Percentiles rank a stretch among this genome's conserved stretches.
Conservation (phyloP, 164 flowering plant species). For the Chimonanthus praecox region DNA sequence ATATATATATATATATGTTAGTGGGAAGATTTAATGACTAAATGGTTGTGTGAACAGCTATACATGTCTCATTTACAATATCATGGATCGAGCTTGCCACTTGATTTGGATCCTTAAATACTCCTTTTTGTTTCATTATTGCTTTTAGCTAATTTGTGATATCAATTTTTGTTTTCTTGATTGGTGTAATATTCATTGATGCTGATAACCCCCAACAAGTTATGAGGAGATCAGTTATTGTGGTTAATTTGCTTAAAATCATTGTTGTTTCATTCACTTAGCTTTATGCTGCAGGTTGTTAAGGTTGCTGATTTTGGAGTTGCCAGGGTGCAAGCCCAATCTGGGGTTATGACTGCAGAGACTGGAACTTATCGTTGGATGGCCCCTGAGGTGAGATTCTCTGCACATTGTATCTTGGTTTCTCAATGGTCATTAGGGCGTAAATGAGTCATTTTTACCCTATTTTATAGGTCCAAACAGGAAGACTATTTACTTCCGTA, state of each 20-base stretch:
- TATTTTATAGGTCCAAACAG: background rate
- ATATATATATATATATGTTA: too few species aligned
- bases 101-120: background rate
- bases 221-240: background rate
- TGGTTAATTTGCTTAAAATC: background rate
- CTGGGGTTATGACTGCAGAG: slow-evolving; percentile 98
- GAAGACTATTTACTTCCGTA: background rate
- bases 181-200: too few species aligned
- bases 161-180: background rate
- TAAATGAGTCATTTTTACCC: too few species aligned
- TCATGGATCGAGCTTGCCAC: background rate
- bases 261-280: background rate
- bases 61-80: background rate
- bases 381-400: slow-evolving; percentile 84
- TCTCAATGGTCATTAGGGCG: background rate
- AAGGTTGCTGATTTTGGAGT: slow-evolving; percentile 98
- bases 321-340: slow-evolving; percentile 78
- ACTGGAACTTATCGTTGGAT: slow-evolving; percentile 99
- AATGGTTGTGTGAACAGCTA: background rate
- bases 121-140: background rate
- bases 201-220: background rate
- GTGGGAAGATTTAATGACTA: too few species aligned
- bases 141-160: background rate
- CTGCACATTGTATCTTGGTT: background rate
- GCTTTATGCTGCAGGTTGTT: slow-evolving; percentile 50